Base-by-base conservation (phyloP, 768 basidiomycete genomes). In the Grammothele lineata region DNA sequence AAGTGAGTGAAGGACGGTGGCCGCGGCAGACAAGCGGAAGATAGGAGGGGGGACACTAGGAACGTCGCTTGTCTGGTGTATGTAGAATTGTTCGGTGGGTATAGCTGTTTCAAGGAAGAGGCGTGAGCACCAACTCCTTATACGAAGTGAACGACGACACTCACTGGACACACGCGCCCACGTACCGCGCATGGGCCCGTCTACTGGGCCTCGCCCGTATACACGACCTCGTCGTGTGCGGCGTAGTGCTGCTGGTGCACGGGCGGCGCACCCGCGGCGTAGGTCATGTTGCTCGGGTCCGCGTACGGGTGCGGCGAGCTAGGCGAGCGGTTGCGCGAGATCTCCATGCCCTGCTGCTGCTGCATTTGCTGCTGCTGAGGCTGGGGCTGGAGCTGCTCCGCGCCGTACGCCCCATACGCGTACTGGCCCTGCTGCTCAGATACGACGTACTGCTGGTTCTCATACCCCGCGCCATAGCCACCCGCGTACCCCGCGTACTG, bases 401-500 rank as follows among this genome's bases (percentile, higher is more conserved):
- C 37, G 18, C 10, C 37, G 18, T 38, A 22, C n/a, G n/a, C n/a
- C n/a, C n/a, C n/a, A n/a, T n/a, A n/a, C 36, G 6, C 36, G 7
- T n/a, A 9, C 8, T 22, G 7, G n/a, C 6, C 27, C 8, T 30
- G 14, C 8, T 33, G 47, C 30, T 47, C 49, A 24, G 39, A 40
- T 27, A 45, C 37, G 25, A 37, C 42, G 18, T 53, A 42, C 43
- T 53, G 46, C 43, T 48, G 43, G 18, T 37, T 41, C 9, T 27
- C 24, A 37, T 50, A 43, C n/a, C 33, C 34, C 22, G 40, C 50
- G 41, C 43, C 49, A 17, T 48, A 48, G 5, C 40, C 48, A 32
- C 48, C 49, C 22, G 10, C 18, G 34, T 59, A 48, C 8, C 52
- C 60, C 11, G 43, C 51, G 50, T 62, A 63, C 44, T 60, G 51